Conservation (phyloP, 192 early-diverging fungal genomes). For the Rhizoclosmatium globosum region DNA sequence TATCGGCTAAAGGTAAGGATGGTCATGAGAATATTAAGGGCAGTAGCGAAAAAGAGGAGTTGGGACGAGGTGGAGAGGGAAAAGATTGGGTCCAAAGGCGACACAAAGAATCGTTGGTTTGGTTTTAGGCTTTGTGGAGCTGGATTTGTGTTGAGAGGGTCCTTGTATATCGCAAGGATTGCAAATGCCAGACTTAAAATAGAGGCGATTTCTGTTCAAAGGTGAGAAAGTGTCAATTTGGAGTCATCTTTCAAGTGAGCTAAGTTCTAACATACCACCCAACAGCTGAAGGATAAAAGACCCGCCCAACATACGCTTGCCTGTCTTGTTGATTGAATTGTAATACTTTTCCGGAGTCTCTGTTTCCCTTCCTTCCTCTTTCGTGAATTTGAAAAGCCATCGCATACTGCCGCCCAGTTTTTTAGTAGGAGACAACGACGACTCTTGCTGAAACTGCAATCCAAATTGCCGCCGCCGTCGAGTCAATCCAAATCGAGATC, state of each 20-base stretch:
- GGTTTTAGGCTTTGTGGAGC: background rate
- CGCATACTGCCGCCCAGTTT: background rate
- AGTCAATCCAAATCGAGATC: background rate
- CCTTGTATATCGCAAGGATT: background rate
- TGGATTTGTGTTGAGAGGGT: background rate
- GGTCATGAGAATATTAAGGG: constrained; percentile 19
- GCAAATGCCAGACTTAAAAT: background rate
- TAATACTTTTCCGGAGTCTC: too few species aligned
- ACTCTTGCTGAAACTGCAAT: constrained; percentile 1
- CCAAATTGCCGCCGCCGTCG: background rate
- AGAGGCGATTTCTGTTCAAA: background rate
- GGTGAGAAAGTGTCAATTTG: too few species aligned
- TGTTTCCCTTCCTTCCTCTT: too few species aligned
- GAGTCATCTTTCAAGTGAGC: too few species aligned
- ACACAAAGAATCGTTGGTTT: background rate
- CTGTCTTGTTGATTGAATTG: too few species aligned
- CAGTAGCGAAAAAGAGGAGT: background rate
- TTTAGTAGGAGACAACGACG: background rate
- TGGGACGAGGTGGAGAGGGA: background rate
- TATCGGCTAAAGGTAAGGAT: constrained; percentile 21
- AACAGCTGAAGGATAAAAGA: too few species aligned
- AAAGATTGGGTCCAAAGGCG: background rate
- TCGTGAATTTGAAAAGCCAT: too few species aligned
- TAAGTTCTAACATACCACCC: too few species aligned
- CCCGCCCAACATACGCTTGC: too few species aligned